A percentile compares a stretch with the other conserved stretches of the same genome.
phyloP scores from a whole-genome alignment of 2,329 filamentous ascomycete genomes.

The Exutisphaerella laricina region DNA sequence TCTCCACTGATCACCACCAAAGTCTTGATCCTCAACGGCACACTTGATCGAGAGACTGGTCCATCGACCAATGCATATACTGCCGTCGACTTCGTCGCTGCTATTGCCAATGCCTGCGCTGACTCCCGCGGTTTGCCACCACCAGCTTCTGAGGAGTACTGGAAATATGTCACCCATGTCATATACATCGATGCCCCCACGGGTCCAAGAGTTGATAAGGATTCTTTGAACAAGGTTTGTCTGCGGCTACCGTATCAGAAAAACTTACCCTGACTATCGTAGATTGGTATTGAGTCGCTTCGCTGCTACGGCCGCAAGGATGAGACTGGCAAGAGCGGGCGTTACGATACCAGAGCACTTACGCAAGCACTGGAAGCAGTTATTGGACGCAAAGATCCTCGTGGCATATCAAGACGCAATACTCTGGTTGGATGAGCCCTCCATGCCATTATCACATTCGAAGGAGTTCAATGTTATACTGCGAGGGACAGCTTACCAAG shows the following conservation, averaged over 20 bases:
- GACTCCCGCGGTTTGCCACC: conserved; percentile 52
- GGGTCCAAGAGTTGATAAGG: conserved; percentile 65
- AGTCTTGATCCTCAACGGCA: conserved; percentile 79
- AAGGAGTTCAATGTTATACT: too few species aligned
- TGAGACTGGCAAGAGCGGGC: conserved; percentile 50
- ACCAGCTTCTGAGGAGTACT: conserved; percentile 45
- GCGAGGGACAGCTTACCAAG: too few species aligned
- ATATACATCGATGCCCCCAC: conserved; percentile 69
- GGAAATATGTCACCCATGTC: conserved; percentile 73
- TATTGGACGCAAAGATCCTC: conserved; percentile 59
- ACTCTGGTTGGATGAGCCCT: conserved; percentile 35
- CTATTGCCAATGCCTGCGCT: conserved; percentile 68
- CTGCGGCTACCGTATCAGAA: neutral
- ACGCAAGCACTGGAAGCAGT: conserved; percentile 71
- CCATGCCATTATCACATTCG: too few species aligned
- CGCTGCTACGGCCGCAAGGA: conserved; percentile 66
- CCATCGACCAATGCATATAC: conserved; percentile 60
- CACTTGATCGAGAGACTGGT: conserved; percentile 79
- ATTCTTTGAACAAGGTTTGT: conserved; percentile 46
- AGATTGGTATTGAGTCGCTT: conserved; percentile 69
- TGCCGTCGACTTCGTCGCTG: conserved; percentile 74
- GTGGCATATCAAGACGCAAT: conserved; percentile 52
- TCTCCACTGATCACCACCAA: conserved; percentile 57
- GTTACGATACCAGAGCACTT: conserved; percentile 72
- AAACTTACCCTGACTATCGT: neutral